A percentile compares a stretch with the other conserved stretches of the same genome.
Evolutionary conservation across 2,329 filamentous ascomycete genomes (phyloP).

Genomic region (Colletotrichum sp.): DNA sequence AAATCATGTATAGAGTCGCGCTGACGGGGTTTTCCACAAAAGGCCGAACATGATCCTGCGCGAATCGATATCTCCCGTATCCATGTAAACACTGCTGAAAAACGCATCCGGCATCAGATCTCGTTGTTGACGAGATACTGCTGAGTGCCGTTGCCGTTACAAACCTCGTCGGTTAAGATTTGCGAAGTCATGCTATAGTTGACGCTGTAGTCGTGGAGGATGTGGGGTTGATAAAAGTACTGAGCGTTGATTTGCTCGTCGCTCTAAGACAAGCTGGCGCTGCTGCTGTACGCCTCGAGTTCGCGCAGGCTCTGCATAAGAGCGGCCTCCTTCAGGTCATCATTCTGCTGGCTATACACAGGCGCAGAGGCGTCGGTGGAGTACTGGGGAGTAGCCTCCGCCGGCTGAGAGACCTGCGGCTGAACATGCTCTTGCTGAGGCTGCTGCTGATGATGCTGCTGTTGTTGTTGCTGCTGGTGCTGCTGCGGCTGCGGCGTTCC

Average conservation of each 20-base stretch:
- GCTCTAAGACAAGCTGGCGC: slow-evolving; percentile 10
- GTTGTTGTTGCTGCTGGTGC: slow-evolving; percentile 13
- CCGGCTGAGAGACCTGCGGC: slow-evolving; percentile 2
- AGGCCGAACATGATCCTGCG: background rate
- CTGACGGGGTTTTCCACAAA: background rate
- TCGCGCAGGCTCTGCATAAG: slow-evolving; percentile 22
- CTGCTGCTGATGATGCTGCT: slow-evolving; percentile 21
- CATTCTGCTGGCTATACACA: slow-evolving; percentile 15
- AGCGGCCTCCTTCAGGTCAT: slow-evolving; percentile 18
- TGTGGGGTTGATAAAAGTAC: slow-evolving; percentile 1
- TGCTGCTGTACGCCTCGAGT: slow-evolving; percentile 21
- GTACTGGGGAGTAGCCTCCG: slow-evolving; percentile 3
- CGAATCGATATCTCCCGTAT: background rate
- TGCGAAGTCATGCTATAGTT: background rate
- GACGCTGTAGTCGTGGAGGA: background rate
- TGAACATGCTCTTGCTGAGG: slow-evolving; percentile 24
- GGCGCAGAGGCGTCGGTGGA: background rate
- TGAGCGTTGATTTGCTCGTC: background rate
- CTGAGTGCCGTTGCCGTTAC: background rate
- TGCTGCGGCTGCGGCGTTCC: slow-evolving; percentile 18
- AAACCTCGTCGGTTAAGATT: background rate
- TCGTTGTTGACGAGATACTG: background rate
- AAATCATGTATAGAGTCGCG: background rate
- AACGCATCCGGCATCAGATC: background rate
- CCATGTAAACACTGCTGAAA: background rate